Base-by-base conservation (phyloP, 2,329 filamentous ascomycete species). In the Pseudogymnoascus sp. region DNA sequence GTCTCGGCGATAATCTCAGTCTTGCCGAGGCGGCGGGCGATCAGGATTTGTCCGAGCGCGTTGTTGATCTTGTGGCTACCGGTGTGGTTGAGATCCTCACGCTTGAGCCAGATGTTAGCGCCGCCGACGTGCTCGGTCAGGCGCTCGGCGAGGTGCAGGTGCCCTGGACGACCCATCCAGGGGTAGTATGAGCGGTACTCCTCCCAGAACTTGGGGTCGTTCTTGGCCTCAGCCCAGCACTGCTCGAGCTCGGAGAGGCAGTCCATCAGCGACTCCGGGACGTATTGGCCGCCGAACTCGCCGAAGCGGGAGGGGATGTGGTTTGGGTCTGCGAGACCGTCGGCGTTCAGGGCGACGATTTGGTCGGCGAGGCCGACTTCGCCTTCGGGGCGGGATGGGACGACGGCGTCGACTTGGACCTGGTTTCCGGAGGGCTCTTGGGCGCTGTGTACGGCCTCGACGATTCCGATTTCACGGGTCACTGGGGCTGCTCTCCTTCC, bases 1-100 rank as follows among this genome's bases (percentile, higher is more conserved):
- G 95, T 99, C 79, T 99, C 95, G 60, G 95, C 95, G 70, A 99
- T 99, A 71, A 99, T 97, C 75, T 92, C 89, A 5, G 88, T 97
- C 84, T 99, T 99, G 61, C 95, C 95, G 60, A 99, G 78, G 66
- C 91, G 83, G 70, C 84, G 84, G 1, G 95, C 95, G 40, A 99
- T 80, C 12, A 99, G 83, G 60, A 97, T 86, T 76, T 99, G 95
- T 1, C 95, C 95, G 7, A 99, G 81, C 0, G 95, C 95, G 72
- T 99, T 99, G 81, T 99, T 99, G 81, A 99, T 97, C 84, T 99
- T 99, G 83, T 99, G 95, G 67, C 90, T 96, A 69, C 95, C 95
- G 7, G 95, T 97, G 75, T 99, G 95, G 78, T 97, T 97, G 64
- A 97, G 81, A 75, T 99, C 95, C 78, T 99, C 95, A 71, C 95